Base-by-base conservation (phyloP, 441 rosid species). In the Bruguiera hainesii region DNA sequence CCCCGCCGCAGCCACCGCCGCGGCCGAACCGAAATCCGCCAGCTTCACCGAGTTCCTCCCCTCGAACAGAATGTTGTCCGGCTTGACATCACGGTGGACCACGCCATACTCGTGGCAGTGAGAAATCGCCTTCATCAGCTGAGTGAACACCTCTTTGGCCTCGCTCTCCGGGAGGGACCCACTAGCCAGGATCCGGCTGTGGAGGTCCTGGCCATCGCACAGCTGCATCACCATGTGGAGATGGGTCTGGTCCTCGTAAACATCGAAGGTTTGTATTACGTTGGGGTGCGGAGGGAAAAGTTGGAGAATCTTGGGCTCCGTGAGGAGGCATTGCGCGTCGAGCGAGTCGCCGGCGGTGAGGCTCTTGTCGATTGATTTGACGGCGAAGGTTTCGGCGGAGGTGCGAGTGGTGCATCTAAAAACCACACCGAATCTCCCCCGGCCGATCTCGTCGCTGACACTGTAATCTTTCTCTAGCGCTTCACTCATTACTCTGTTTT, bases 21-120 rank as follows among this genome's bases (percentile, higher is more conserved):
- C 90, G 1, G 91, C 90, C 2, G 95, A 87, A 0, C 95, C 95
- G 57, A 89, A 86, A 56, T 89, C 95, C 3, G 85, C 79, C 1
- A 89, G 61, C 66, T 78, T 87, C 52, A 85, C 67, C 26, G 53
- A 9, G 5, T 72, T 61, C 5, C 69, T 68, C 1, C 65, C 57
- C 53, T 79, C 83, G 51, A 89, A 77, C 61, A 89, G 71, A 20
- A 89, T 56, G 66, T 89, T 89, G 2, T 89, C 95, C 29, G 90
- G 92, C 65, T 87, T 89, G 37, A 89, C 71, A 67, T 89, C 91
- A 13, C 95, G 82, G 72, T 89, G 95, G 0, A 79, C 86, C 53
- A 89, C 74, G 23, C 95, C 86, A 61, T 73, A 59, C 57, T 48
- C 57, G 78, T 89, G 95, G 74, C 88, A 83, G 81, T 89, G 87